Percentiles rank a stretch among this genome's conserved stretches.
These are phyloP conservation scores for Oryza meyeriana DNA, from an alignment of 176 grass and related monocot genomes.

Conservation along the genomic window DNA sequence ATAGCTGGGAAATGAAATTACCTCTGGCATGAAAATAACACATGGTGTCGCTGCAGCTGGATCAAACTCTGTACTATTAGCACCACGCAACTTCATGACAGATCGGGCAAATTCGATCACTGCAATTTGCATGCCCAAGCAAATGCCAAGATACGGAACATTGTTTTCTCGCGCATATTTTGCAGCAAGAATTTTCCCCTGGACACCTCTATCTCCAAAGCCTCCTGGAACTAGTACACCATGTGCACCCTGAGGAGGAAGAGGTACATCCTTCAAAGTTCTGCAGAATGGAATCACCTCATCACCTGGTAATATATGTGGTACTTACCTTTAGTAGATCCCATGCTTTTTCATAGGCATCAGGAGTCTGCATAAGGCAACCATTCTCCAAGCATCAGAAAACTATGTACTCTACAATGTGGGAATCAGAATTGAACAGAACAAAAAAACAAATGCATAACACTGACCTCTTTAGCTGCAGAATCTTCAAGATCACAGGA, in stretches of 20 bases:
- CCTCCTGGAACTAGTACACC: constrained; percentile 93
- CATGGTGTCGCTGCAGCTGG: constrained; percentile 53
- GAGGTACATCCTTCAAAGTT: constrained; percentile 22
- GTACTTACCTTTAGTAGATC: constrained; percentile 65
- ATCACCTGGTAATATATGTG: background rate
- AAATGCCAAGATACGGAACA: constrained; percentile 90
- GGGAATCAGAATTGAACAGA: constrained; percentile 7
- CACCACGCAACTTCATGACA: constrained; percentile 67
- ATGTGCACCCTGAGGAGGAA: constrained; percentile 55
- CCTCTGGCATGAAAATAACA: constrained; percentile 96
- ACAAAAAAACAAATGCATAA: background rate
- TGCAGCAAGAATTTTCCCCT: constrained; percentile 93
- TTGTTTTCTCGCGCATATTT: constrained; percentile 84
- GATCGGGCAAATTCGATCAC: constrained; percentile 89
- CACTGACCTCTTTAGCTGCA: constrained; percentile 53
- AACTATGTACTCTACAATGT: background rate
- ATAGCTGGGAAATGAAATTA: constrained; percentile 15
- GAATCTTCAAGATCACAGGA: constrained; percentile 90
- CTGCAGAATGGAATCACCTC: background rate
- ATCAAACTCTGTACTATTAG: constrained; percentile 93
- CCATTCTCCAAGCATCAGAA: constrained; percentile 16
- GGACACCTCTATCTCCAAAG: constrained; percentile 90
- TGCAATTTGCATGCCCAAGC: constrained; percentile 94
- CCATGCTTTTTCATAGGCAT: constrained; percentile 84
- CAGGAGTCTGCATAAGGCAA: constrained; percentile 61